phyloP scores from a whole-genome alignment of 2,329 filamentous ascomycete species.

The Paecilomyces dactylethromorphus region DNA sequence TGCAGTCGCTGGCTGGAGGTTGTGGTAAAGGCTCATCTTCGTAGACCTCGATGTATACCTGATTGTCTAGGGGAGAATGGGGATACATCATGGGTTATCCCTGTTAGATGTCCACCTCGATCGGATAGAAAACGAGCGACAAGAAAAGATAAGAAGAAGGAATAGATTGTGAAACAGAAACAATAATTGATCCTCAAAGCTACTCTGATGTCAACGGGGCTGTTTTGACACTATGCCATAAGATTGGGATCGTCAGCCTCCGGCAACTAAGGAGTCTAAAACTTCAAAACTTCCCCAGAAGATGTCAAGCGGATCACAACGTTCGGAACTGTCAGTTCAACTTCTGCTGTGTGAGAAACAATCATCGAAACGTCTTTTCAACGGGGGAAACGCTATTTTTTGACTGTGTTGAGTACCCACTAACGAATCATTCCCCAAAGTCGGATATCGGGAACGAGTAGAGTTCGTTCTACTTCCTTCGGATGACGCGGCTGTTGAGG shows the following conservation, averaged over 20 bases:
- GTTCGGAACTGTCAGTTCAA: too few relatives aligned
- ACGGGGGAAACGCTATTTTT: not conserved
- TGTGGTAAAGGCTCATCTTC: not conserved
- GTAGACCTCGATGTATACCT: not conserved
- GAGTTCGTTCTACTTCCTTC: not conserved
- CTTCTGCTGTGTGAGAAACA: too few relatives aligned
- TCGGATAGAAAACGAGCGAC: not conserved
- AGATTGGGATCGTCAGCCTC: not conserved
- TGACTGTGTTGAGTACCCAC: not conserved
- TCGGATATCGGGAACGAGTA: not conserved
- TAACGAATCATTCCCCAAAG: not conserved
- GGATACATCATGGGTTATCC: not conserved
- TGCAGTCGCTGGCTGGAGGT: not conserved
- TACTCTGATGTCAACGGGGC: not conserved
- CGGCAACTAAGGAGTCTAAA: not conserved
- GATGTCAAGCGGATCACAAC: not conserved
- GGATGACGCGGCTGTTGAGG: not conserved
- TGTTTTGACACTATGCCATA: not conserved
- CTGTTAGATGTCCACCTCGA: not conserved
- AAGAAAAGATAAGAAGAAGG: not conserved
- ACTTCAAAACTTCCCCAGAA: not conserved
- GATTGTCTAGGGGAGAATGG: not conserved
- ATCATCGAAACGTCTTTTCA: too few relatives aligned
- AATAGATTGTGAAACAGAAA: not conserved
- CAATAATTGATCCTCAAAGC: not conserved